These are phyloP conservation scores for Acanthamoeba rhysodes DNA, from an alignment of 208 protist genomes.

Conservation along the genomic window DNA sequence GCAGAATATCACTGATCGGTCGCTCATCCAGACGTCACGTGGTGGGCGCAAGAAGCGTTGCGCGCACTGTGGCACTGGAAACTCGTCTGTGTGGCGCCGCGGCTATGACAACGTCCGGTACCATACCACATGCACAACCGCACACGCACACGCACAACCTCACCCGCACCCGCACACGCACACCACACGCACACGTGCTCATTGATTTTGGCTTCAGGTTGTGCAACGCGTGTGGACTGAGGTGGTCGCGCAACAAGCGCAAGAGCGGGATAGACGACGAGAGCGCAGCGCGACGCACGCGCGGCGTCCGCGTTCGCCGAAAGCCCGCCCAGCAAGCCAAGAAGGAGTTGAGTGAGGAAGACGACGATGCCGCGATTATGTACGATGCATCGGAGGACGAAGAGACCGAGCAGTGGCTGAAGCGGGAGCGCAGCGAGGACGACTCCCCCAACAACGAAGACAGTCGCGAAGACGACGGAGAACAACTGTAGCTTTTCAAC, in stretches of 20 bases:
- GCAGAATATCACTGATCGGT: neutral
- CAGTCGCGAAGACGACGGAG: too few relatives aligned
- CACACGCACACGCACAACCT: too few relatives aligned
- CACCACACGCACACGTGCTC: too few relatives aligned
- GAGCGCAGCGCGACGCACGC: neutral
- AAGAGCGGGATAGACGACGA: slow-evolving; percentile 36
- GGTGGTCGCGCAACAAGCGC: slow-evolving; percentile 36
- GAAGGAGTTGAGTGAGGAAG: too few relatives aligned
- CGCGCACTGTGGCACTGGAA: neutral
- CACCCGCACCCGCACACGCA: too few relatives aligned
- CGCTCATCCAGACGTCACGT: neutral
- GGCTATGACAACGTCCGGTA: neutral
- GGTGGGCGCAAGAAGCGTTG: neutral
- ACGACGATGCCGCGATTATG: too few relatives aligned
- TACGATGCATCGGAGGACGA: too few relatives aligned
- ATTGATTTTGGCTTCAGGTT: neutral
- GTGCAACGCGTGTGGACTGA: slow-evolving; percentile 10
- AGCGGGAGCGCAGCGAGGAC: too few relatives aligned
- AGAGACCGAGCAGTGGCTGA: too few relatives aligned
- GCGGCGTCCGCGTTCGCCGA: neutral
- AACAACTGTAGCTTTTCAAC: too few relatives aligned
- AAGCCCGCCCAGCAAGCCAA: neutral
- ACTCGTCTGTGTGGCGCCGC: slow-evolving; percentile 5
- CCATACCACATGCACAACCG: too few relatives aligned
- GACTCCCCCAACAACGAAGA: too few relatives aligned